Conservation (phyloP, 2,329 filamentous ascomycete genomes). For the Pyrenochaeta sp. region DNA sequence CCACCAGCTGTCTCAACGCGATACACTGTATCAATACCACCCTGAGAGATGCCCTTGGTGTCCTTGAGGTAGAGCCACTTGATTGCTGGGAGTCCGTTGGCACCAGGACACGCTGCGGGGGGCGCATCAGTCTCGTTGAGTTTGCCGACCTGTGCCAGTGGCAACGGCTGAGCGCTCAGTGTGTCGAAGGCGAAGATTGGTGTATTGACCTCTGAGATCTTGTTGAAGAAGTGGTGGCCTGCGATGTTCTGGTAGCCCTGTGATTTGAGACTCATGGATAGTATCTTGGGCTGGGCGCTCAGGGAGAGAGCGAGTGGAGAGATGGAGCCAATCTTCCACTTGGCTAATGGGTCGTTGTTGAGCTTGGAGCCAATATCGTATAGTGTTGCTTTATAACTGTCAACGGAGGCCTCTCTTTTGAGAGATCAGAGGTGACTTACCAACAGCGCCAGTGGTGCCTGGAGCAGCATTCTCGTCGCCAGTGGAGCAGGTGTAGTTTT, state of each 20-base stretch:
- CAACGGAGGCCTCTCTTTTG: slow-evolving; percentile 2
- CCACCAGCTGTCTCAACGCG: slow-evolving; percentile 60
- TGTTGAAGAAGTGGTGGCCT: slow-evolving; percentile 74
- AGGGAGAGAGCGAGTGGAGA: slow-evolving; percentile 45
- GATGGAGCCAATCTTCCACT: slow-evolving; percentile 44
- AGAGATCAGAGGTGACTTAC: slow-evolving; percentile 25
- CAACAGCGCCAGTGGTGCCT: slow-evolving; percentile 44
- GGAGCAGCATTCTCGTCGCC: slow-evolving; percentile 34
- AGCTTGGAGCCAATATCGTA: slow-evolving; percentile 47
- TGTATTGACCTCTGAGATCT: slow-evolving; percentile 33
- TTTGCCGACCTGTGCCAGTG: slow-evolving; percentile 57
- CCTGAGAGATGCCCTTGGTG: slow-evolving; percentile 46
- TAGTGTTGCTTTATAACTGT: slow-evolving; percentile 37
- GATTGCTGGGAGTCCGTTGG: slow-evolving; percentile 49
- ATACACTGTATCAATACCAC: slow-evolving; percentile 57
- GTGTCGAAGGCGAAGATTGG: slow-evolving; percentile 69
- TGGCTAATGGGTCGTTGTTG: slow-evolving; percentile 36
- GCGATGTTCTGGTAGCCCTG: slow-evolving; percentile 53
- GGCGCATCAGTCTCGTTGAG: slow-evolving; percentile 63
- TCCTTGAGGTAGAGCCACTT: slow-evolving; percentile 58
- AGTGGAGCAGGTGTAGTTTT: slow-evolving; percentile 60
- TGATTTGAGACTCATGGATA: slow-evolving; percentile 36
- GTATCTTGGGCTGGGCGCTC: slow-evolving; percentile 20
- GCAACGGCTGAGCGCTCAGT: slow-evolving; percentile 50
- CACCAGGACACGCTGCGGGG: slow-evolving; percentile 46